These are phyloP conservation scores for Penicillium samsonianum DNA, from an alignment of 495 filamentous ascomycete species.

Conservation along the genomic window DNA sequence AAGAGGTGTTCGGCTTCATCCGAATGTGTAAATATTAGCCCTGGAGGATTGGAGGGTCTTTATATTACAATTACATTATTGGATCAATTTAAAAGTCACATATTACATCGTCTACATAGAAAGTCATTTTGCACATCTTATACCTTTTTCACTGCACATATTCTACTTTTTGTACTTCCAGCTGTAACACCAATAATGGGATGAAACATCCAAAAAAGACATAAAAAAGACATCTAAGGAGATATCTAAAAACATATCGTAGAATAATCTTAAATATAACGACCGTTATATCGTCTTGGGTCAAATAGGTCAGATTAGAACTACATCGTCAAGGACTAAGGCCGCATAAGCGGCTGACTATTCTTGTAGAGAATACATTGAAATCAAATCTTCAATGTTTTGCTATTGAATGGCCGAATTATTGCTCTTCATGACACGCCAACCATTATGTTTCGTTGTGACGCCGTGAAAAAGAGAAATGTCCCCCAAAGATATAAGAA, in stretches of 20 bases:
- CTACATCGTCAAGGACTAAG: not conserved
- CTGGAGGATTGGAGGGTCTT: not conserved
- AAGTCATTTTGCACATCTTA: not conserved
- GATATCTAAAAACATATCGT: not conserved
- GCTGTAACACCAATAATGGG: not conserved
- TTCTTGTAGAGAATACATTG: not conserved
- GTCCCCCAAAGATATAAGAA: slow-evolving; percentile 10
- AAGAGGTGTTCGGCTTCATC: slow-evolving; percentile 13
- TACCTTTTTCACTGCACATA: not conserved
- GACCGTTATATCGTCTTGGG: not conserved
- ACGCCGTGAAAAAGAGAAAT: slow-evolving; percentile 4
- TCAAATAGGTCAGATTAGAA: not conserved
- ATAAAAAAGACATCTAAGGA: not conserved
- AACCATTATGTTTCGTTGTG: slow-evolving; percentile 5
- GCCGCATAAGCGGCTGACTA: not conserved
- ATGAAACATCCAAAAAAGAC: too few species aligned
- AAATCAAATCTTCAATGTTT: slow-evolving; percentile 2
- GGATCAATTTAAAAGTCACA: not conserved
- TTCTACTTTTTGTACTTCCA: not conserved
- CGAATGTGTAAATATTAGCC: not conserved
- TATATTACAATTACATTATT: not conserved
- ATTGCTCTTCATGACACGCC: not conserved
- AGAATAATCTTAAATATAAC: not conserved
- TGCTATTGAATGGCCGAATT: slow-evolving; percentile 11
- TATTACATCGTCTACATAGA: not conserved